phyloP scores from a whole-genome alignment of 371 early-diverging fungal genomes.

The Massospora cicadina region DNA sequence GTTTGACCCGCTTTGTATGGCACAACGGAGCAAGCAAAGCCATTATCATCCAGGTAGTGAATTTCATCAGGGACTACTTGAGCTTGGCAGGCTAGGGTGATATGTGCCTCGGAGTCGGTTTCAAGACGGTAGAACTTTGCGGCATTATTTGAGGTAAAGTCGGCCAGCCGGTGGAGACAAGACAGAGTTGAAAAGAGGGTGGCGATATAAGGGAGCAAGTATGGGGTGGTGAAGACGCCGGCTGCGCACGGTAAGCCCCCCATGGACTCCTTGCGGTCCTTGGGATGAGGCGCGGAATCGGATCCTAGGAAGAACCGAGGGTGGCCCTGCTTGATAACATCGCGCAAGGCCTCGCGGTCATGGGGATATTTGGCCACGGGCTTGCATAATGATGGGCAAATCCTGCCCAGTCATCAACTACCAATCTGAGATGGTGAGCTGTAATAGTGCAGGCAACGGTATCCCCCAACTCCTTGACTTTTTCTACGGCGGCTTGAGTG shows the following conservation, averaged over 20 bases:
- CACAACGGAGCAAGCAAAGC: conserved; percentile 40
- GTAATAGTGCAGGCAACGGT: conserved; percentile 91
- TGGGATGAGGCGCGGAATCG: conserved; percentile 92
- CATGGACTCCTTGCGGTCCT: conserved; percentile 48
- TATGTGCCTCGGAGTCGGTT: conserved; percentile 26
- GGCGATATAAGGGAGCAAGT: conserved; percentile 69
- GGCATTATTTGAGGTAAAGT: conserved; percentile 72
- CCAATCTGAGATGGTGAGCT: conserved; percentile 77
- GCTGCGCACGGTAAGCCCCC: conserved; percentile 33
- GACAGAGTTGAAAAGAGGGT: conserved; percentile 74
- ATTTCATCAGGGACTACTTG: conserved; percentile 35
- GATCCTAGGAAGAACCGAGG: conserved; percentile 93
- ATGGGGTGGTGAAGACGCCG: conserved; percentile 86
- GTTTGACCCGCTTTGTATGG: conserved; percentile 70
- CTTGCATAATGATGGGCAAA: conserved; percentile 93
- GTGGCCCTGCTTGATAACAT: conserved; percentile 68
- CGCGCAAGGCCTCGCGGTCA: conserved; percentile 77
- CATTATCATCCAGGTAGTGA: conserved; percentile 26
- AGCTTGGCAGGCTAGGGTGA: conserved; percentile 30
- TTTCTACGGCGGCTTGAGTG: conserved; percentile 79
- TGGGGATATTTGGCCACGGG: conserved; percentile 93
- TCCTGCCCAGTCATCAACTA: conserved; percentile 94
- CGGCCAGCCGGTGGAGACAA: conserved; percentile 52
- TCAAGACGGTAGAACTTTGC: conserved; percentile 59
- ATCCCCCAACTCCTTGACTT: conserved; percentile 71